phyloP scores from a whole-genome alignment of 352 stramenopile species.

The Phytophthora cactorum region DNA sequence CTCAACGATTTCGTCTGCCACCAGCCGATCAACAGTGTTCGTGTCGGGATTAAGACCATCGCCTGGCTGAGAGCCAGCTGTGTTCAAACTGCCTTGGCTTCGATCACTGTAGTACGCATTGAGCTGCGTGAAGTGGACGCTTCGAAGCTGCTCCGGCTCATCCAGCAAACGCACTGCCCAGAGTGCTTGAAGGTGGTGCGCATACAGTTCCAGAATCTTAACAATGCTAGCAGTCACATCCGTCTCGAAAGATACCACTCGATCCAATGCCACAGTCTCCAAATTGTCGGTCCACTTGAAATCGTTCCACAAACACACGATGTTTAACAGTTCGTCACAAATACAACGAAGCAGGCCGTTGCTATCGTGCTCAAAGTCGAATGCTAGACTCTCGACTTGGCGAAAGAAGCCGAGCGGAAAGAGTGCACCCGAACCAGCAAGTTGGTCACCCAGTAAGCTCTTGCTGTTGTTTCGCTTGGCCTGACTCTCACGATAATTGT shows the following conservation, averaged over 20 bases:
- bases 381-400: conserved; percentile 45
- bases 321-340: conserved; percentile 76
- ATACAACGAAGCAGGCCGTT: conserved; percentile 67
- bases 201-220: conserved; percentile 68
- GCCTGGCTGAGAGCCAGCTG: conserved; percentile 6
- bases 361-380: conserved; percentile 72
- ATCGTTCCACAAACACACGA: conserved; percentile 82
- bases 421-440: conserved; percentile 8
- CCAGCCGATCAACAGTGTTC: conserved; percentile 17
- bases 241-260: conserved; percentile 65
- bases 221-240: conserved; percentile 64
- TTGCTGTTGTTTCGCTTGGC: conserved; percentile 27
- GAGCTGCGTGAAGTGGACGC: conserved; percentile 69
- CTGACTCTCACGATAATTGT: conserved; percentile 50
- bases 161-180: conserved; percentile 57
- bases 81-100: conserved; percentile 38
- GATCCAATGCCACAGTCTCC: conserved; percentile 47
- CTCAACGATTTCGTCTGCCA: conserved; percentile 35
- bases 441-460: conserved; percentile 13
- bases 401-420: conserved; percentile 57
- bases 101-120: conserved; percentile 78
- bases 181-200: conserved; percentile 59
- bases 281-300: conserved; percentile 77
- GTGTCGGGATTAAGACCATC: neutral
- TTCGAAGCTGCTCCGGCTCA: conserved; percentile 49